Conservation (phyloP, 768 basidiomycete genomes). For the Trametes cubensis region DNA sequence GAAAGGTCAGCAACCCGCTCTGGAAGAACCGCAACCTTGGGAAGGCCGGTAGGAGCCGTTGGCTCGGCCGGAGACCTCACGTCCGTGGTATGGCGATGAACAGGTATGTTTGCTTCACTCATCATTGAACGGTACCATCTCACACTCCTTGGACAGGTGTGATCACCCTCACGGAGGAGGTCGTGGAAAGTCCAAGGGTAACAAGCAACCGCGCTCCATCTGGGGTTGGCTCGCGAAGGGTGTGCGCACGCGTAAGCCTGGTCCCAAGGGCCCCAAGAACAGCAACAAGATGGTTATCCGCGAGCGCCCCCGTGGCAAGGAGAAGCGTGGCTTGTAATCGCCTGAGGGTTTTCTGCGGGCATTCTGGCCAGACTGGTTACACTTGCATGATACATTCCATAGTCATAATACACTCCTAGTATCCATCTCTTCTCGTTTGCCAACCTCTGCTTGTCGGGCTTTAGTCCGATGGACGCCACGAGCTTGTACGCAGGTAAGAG, state of each 20-base stretch:
- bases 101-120: conserved; percentile 54
- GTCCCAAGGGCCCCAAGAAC: conserved; percentile 86
- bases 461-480: neutral
- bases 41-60: conserved; percentile 88
- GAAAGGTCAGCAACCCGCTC: conserved; percentile 87
- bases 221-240: conserved; percentile 96
- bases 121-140: conserved; percentile 5
- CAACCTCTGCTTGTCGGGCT: neutral
- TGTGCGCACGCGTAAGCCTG: conserved; percentile 89
- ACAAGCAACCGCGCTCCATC: conserved; percentile 89
- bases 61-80: conserved; percentile 82
- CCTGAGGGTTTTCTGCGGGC: neutral
- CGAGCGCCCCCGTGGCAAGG: conserved; percentile 78
- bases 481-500: neutral
- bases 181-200: conserved; percentile 95
- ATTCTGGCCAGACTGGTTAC: conserved; percentile 4
- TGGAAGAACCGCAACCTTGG: conserved; percentile 86
- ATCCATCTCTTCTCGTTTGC: neutral
- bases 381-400: conserved; percentile 4
- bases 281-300: conserved; percentile 89
- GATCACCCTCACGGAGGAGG: conserved; percentile 98
- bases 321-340: conserved; percentile 39
- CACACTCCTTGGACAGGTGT: conserved; percentile 46
- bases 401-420: conserved; percentile 26
- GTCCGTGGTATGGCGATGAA: conserved; percentile 98